These are phyloP conservation scores for Globisporangium heterothallicum DNA, from an alignment of 352 stramenopile species.

Conservation along the genomic window DNA sequence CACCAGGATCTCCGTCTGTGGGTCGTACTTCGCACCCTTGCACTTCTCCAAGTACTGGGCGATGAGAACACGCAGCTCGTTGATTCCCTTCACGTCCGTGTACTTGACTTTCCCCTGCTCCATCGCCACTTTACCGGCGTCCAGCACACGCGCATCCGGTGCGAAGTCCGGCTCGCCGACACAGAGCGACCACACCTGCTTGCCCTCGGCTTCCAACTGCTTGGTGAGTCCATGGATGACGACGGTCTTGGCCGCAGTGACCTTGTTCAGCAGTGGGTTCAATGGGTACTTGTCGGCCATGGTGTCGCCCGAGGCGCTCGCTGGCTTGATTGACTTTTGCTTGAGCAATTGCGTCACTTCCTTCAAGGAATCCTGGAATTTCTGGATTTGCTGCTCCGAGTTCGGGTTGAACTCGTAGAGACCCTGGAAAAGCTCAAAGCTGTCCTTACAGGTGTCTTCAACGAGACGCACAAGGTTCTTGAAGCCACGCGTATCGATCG, in stretches of 20 bases:
- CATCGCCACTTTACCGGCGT: constrained; percentile 77
- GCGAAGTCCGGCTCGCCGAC: constrained; percentile 96
- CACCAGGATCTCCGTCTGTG: constrained; percentile 91
- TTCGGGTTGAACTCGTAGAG: constrained; percentile 97
- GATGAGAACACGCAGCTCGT: constrained; percentile 87
- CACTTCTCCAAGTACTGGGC: constrained; percentile 83
- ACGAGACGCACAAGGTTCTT: constrained; percentile 95
- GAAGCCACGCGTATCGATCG: constrained; percentile 97
- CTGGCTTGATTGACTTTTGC: constrained; percentile 7
- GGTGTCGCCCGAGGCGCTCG: constrained; percentile 9
- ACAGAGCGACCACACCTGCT: constrained; percentile 89
- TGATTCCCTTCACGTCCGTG: constrained; percentile 92
- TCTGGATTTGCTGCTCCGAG: constrained; percentile 76
- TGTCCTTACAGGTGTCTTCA: constrained; percentile 96
- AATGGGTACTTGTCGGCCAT: constrained; percentile 60
- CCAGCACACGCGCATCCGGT: constrained; percentile 85
- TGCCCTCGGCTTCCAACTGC: constrained; percentile 91
- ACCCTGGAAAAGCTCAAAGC: constrained; percentile 97
- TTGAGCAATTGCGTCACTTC: constrained; percentile 49
- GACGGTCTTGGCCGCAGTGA: constrained; percentile 88
- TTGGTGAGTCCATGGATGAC: constrained; percentile 93
- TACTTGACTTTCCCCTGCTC: constrained; percentile 89
- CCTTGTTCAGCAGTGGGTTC: constrained; percentile 75
- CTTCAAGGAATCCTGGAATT: constrained; percentile 56
- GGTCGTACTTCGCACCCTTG: constrained; percentile 90